Evolutionary conservation across 164 flowering plant species (phyloP).

Genomic region (Santalum album): DNA sequence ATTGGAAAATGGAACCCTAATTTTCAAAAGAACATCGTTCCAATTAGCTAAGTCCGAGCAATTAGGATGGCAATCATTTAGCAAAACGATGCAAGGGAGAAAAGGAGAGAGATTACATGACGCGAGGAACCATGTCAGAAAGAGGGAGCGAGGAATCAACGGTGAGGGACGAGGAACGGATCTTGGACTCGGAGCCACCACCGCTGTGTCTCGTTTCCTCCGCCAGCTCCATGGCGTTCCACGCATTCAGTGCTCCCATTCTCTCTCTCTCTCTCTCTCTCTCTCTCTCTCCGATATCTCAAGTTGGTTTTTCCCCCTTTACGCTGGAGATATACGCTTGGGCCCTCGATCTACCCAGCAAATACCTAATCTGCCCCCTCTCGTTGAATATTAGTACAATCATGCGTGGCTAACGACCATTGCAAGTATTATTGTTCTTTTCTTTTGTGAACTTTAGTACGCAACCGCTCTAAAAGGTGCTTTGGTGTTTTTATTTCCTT

Average conservation of each 20-base stretch:
- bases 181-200: constrained; percentile 14
- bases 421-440: too few species aligned
- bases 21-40: background rate
- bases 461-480: too few species aligned
- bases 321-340: too few species aligned
- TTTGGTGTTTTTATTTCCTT: too few species aligned
- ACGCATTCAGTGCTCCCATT: constrained; percentile 47
- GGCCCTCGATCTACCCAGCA: too few species aligned
- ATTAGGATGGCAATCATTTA: background rate
- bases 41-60: background rate
- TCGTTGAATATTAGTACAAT: too few species aligned
- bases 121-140: constrained; percentile 41
- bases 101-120: constrained; percentile 37
- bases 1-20: background rate
- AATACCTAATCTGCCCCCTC: too few species aligned
- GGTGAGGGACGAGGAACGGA: constrained; percentile 43
- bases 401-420: too few species aligned
- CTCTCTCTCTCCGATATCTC: background rate
- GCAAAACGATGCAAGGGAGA: background rate
- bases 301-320: too few species aligned
- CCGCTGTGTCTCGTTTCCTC: constrained; percentile 21
- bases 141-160: constrained; percentile 57
- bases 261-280: background rate
- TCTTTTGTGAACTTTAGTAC: too few species aligned
- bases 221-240: constrained; percentile 49